A percentile compares a stretch with the other conserved stretches of the same genome.
phyloP scores from a whole-genome alignment of 2,329 filamentous ascomycete species.

The Dactylellina leptospora region DNA sequence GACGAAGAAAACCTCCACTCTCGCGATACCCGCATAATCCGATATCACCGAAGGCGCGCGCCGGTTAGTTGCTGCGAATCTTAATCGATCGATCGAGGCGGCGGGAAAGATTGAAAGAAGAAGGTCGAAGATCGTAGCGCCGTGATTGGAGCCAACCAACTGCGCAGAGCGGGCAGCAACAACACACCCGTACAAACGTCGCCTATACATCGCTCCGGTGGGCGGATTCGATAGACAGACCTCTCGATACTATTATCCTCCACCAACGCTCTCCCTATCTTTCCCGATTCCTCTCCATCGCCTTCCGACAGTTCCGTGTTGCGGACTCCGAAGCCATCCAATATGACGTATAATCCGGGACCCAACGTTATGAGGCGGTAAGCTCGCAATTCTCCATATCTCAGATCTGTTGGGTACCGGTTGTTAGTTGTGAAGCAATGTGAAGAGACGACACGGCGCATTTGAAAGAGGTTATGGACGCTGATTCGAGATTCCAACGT shows the following conservation, averaged over 20 bases:
- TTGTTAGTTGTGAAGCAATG: not conserved
- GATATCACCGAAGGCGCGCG: conserved; percentile 37
- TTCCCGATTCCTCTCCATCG: not conserved
- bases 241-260: not conserved
- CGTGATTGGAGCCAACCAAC: conserved; percentile 30
- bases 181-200: conserved; percentile 20
- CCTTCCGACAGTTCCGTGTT: conserved; percentile 1
- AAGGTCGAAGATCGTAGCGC: conserved; percentile 19
- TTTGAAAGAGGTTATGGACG: too few relatives aligned
- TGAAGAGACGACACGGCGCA: too few relatives aligned
- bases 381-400: conserved; percentile 55
- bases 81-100: conserved; percentile 1
- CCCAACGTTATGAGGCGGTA: conserved; percentile 74
- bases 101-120: conserved; percentile 10
- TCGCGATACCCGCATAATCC: conserved; percentile 12
- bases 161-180: conserved; percentile 9
- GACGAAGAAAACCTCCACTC: not conserved
- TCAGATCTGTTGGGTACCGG: not conserved
- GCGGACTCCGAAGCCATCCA: not conserved
- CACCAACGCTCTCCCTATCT: not conserved
- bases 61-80: not conserved
- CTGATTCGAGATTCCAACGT: conserved; percentile 14
- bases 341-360: conserved; percentile 63
- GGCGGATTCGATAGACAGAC: not conserved
- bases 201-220: not conserved